Evolutionary conservation across 202 grass and related monocot genomes (phyloP), one percentile per base, ranked within the genome.

Genomic region (Bolboschoenoplectus hybrid): DNA sequence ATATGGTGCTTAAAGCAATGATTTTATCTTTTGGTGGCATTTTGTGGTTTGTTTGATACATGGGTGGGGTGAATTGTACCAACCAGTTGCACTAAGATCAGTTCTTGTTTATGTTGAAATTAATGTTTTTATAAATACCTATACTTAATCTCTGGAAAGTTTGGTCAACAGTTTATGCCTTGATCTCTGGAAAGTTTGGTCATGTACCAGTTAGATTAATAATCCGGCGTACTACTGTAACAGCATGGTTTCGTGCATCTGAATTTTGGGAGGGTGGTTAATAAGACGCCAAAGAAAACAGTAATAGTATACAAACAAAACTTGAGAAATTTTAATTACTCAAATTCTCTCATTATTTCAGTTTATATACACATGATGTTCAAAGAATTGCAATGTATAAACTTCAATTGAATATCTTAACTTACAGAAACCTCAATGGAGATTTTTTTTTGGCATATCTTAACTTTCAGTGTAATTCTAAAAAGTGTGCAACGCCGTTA

Each of bases 121-220:
- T 26, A 26, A 26, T 26, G 26, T 26, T 26, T 26, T 26, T 26
- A 26, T 26, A 26, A n/a, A n/a, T n/a, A n/a, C n/a, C n/a, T n/a
- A n/a, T n/a, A n/a, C n/a, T n/a, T n/a, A n/a, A n/a, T n/a, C n/a
- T n/a, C n/a, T n/a, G n/a, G n/a, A n/a, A n/a, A n/a, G n/a, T n/a
- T n/a, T n/a, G 26, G 26, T 0, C 26, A 26, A 26, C 67, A 74
- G 1, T 32, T 6, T 50, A 49, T 11, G n/a, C 1, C 17, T 73
- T 73, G 69, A 71, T 71, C 41, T 71, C 69, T 49, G 68, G 17
- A 73, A 67, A 10, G 69, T 73, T 73, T 73, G 69, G 19, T 26
- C 35, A 46, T 73, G 16, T 11, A 49, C 43, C 9, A 26, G 43
- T 73, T 7, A 32, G 44, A 73, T 46, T 32, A 47, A 49, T 50